Evolutionary conservation across 352 stramenopile genomes (phyloP).

Genomic region (Blastocystis sp.): DNA sequence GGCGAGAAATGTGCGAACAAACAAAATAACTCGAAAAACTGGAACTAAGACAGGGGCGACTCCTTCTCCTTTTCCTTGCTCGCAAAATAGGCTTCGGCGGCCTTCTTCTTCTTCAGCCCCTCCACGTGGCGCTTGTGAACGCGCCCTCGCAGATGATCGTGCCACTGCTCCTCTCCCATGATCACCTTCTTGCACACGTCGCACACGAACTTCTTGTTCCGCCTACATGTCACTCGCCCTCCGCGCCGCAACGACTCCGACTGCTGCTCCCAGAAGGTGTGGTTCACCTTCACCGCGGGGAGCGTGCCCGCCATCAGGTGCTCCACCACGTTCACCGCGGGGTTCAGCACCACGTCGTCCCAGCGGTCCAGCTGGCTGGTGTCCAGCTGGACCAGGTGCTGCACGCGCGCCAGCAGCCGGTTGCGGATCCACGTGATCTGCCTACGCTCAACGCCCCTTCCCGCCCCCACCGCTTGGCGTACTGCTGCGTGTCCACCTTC

Average conservation of each 20-base stretch:
- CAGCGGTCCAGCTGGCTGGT: slow-evolving; percentile 78
- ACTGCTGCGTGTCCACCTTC: slow-evolving; percentile 80
- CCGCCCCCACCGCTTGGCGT: slow-evolving; percentile 74
- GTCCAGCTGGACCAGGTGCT: slow-evolving; percentile 81
- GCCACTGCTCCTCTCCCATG: slow-evolving; percentile 63
- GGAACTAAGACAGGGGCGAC: background rate
- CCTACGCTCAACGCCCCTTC: slow-evolving; percentile 41
- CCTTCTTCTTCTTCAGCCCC: slow-evolving; percentile 24
- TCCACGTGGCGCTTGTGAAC: slow-evolving; percentile 46
- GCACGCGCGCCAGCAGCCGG: slow-evolving; percentile 80
- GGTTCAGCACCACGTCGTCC: slow-evolving; percentile 75
- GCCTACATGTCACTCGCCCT: slow-evolving; percentile 28
- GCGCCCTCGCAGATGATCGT: slow-evolving; percentile 60
- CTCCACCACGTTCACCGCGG: slow-evolving; percentile 76
- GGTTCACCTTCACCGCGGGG: slow-evolving; percentile 29
- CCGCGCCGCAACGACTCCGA: background rate
- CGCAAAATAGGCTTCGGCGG: slow-evolving; percentile 37
- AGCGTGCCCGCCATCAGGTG: slow-evolving; percentile 72
- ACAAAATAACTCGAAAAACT: slow-evolving; percentile 19
- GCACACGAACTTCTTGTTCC: slow-evolving; percentile 61
- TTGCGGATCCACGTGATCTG: slow-evolving; percentile 84
- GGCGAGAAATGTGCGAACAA: background rate
- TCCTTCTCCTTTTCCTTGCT: slow-evolving; percentile 28
- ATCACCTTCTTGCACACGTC: slow-evolving; percentile 63
- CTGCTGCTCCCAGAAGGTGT: slow-evolving; percentile 55